A percentile compares a stretch with the other conserved stretches of the same genome.
phyloP scores from a whole-genome alignment of 2,329 filamentous ascomycete genomes.

The Hypoxylon sp. region DNA sequence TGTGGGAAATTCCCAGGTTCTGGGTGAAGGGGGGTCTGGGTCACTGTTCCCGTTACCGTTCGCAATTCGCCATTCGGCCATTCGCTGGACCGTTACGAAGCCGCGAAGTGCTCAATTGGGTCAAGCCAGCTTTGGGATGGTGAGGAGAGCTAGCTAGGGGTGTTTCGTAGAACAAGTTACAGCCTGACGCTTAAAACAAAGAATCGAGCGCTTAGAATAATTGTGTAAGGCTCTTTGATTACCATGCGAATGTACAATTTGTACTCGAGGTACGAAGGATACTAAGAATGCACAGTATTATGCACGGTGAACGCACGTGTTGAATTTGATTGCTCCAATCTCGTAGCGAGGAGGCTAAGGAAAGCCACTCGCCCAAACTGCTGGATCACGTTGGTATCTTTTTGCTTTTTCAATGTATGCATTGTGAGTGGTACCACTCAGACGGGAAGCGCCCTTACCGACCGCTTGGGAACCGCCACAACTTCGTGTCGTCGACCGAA shows the following conservation, averaged over 20 bases:
- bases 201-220: constrained; percentile 28
- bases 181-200: constrained; percentile 12
- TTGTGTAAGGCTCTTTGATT: constrained; percentile 4
- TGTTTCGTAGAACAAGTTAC: constrained; percentile 12
- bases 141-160: constrained; percentile 16
- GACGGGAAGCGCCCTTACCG: constrained; percentile 21
- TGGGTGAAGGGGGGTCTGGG: constrained; percentile 10
- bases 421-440: constrained; percentile 7
- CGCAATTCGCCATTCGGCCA: not conserved
- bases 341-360: constrained; percentile 4
- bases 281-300: constrained; percentile 7
- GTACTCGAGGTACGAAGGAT: not conserved
- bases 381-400: constrained; percentile 32
- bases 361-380: constrained; percentile 38
- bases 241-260: not conserved
- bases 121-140: not conserved
- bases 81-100: not conserved
- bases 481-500: constrained; percentile 21
- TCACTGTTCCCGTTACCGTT: not conserved
- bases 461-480: constrained; percentile 13
- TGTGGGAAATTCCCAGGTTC: constrained; percentile 14
- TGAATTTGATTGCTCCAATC: constrained; percentile 29
- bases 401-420: constrained; percentile 24
- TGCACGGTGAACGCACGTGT: constrained; percentile 23
- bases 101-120: not conserved